These are phyloP conservation scores for Murraya paniculata DNA, from an alignment of 345 rosid genomes.

Conservation along the genomic window DNA sequence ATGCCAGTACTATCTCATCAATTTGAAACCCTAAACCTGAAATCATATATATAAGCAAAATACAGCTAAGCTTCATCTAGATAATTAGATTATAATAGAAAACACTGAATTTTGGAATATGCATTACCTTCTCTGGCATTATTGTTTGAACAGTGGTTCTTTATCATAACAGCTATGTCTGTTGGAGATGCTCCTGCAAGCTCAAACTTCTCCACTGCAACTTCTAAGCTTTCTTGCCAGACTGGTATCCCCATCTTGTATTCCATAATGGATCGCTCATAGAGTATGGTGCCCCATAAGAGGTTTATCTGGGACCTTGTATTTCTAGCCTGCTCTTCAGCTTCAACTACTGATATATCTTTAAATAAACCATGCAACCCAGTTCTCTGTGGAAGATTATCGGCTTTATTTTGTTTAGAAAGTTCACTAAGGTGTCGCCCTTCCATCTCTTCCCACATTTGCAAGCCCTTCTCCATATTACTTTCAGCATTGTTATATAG, in stretches of 20 bases:
- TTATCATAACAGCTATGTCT: slow-evolving; percentile 55
- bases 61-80: slow-evolving; percentile 11
- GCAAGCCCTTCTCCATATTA: slow-evolving; percentile 67
- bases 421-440: slow-evolving; percentile 28
- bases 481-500: slow-evolving; percentile 73
- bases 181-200: slow-evolving; percentile 66
- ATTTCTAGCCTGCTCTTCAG: slow-evolving; percentile 38
- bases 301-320: slow-evolving; percentile 68
- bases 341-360: slow-evolving; percentile 51
- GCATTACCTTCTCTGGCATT: slow-evolving; percentile 59
- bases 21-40: slow-evolving; percentile 65
- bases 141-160: slow-evolving; percentile 56
- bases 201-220: slow-evolving; percentile 75
- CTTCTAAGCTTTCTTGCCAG: slow-evolving; percentile 77
- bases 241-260: slow-evolving; percentile 64
- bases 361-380: slow-evolving; percentile 37
- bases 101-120: neutral
- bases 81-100: neutral
- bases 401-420: slow-evolving; percentile 19
- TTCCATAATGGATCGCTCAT: slow-evolving; percentile 83
- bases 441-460: slow-evolving; percentile 60
- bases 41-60: slow-evolving; percentile 7
- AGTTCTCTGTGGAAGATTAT: slow-evolving; percentile 25
- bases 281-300: slow-evolving; percentile 79
- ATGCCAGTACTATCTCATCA: slow-evolving; percentile 75